phyloP scores from a whole-genome alignment of 306 rosid genomes.

The Cucurbita pepo region DNA sequence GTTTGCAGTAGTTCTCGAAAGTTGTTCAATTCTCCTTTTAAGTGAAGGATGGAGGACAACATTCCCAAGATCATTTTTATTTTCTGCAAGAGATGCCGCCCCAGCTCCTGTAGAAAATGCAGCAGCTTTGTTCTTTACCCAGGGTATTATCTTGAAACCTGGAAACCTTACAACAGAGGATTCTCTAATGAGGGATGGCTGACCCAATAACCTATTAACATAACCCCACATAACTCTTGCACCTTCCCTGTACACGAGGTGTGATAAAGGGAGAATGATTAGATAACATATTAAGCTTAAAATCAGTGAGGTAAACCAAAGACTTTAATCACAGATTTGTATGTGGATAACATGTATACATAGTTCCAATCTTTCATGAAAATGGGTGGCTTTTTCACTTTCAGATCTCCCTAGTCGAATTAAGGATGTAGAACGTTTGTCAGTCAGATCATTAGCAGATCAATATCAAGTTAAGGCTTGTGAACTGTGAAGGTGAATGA shows the following conservation, averaged over 20 bases:
- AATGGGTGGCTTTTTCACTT: neutral
- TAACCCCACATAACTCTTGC: conserved; percentile 95
- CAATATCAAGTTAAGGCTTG: neutral
- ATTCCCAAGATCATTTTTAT: conserved; percentile 48
- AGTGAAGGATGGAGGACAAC: conserved; percentile 85
- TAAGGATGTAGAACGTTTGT: neutral
- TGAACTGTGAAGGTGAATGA: neutral
- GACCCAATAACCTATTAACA: conserved; percentile 87
- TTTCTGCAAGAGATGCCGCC: conserved; percentile 23
- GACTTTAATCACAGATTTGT: neutral
- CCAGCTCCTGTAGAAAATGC: conserved; percentile 28
- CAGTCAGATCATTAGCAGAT: neutral
- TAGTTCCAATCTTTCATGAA: neutral
- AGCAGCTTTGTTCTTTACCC: conserved; percentile 43
- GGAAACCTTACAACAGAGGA: conserved; percentile 83
- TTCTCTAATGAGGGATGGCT: conserved; percentile 93
- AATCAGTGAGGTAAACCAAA: neutral
- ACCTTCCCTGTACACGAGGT: conserved; percentile 52
- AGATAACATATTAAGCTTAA: neutral
- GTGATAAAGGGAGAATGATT: neutral
- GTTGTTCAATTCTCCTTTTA: conserved; percentile 72
- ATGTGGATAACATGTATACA: neutral
- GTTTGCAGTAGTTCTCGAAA: conserved; percentile 85
- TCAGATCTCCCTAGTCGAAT: neutral
- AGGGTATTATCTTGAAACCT: conserved; percentile 58